Percentiles rank a stretch among this genome's conserved stretches.
These are phyloP conservation scores for Symbiodinium natans DNA, from an alignment of 73 alveolate genomes.

Conservation along the genomic window DNA sequence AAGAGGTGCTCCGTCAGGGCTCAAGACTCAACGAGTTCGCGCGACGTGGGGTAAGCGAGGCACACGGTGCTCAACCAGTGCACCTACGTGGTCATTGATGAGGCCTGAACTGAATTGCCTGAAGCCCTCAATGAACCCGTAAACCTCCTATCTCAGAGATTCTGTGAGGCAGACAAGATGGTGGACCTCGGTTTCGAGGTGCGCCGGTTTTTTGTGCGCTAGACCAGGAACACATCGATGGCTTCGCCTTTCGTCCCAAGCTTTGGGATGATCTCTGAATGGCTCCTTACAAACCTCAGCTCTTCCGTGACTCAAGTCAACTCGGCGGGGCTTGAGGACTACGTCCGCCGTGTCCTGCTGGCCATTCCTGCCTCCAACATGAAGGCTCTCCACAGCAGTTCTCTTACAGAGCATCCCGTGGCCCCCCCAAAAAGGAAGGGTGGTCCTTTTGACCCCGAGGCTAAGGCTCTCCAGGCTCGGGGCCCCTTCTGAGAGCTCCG, in stretches of 20 bases:
- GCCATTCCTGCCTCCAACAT: conserved; percentile 87
- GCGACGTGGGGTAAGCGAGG: background rate
- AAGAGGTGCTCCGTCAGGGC: conserved; percentile 91
- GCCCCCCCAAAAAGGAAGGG: no score
- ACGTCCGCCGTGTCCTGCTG: conserved; percentile 68
- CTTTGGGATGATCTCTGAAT: no score
- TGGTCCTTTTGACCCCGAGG: no score
- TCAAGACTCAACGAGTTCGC: background rate
- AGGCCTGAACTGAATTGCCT: conserved; percentile 94
- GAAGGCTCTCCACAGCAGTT: no score
- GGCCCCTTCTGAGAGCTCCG: background rate
- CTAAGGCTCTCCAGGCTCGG: no score
- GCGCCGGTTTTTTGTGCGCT: no score
- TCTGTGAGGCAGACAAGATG: conserved; percentile 86
- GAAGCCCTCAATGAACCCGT: background rate
- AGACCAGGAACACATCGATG: background rate
- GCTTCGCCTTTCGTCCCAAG: background rate
- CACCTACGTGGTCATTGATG: conserved; percentile 97
- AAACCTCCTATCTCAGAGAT: no score
- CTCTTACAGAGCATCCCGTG: no score
- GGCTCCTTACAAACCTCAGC: no score
- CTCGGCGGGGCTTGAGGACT: conserved; percentile 14
- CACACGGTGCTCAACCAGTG: conserved; percentile 97
- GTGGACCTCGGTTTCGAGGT: conserved; percentile 96
- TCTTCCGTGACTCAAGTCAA: background rate